Percentiles rank a stretch among this genome's conserved stretches.
These are phyloP conservation scores for Albophoma yamanashiensis DNA, from an alignment of 2,329 filamentous ascomycete genomes.

Conservation along the genomic window DNA sequence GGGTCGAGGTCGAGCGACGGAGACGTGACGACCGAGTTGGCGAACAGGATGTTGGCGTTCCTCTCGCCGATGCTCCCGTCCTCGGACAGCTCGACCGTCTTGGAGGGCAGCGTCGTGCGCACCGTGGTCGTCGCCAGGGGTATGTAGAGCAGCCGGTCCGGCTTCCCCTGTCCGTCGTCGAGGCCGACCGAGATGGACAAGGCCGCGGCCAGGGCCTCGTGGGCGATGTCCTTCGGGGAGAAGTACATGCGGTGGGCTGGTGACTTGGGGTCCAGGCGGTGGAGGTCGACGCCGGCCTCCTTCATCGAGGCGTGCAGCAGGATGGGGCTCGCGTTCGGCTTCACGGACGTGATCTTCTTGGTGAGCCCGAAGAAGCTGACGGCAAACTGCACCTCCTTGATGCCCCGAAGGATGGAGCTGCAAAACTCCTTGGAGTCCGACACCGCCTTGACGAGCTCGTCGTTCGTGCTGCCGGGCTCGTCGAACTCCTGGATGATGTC, in stretches of 20 bases:
- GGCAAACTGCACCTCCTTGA: constrained; percentile 94
- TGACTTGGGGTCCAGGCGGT: constrained; percentile 83
- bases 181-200: constrained; percentile 87
- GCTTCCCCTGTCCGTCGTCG: constrained; percentile 78
- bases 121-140: constrained; percentile 96
- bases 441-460: constrained; percentile 68
- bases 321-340: constrained; percentile 58
- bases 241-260: constrained; percentile 99
- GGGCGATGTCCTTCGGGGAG: constrained; percentile 80
- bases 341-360: constrained; percentile 62
- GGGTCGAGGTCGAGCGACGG: constrained; percentile 90
- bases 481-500: constrained; percentile 68
- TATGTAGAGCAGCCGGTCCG: constrained; percentile 81
- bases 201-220: constrained; percentile 85
- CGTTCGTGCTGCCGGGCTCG: constrained; percentile 51
- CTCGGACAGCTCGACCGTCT: constrained; percentile 73
- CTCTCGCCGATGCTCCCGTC: constrained; percentile 67
- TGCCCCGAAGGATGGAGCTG: constrained; percentile 78
- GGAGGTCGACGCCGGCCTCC: constrained; percentile 85
- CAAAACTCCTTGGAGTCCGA: constrained; percentile 90
- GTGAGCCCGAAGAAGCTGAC: constrained; percentile 84
- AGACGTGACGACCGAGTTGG: constrained; percentile 91
- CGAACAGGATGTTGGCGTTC: constrained; percentile 93
- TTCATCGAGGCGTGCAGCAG: constrained; percentile 88
- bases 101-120: constrained; percentile 87